Percentiles rank a stretch among this genome's conserved stretches.
phyloP scores from a whole-genome alignment of 352 stramenopile species.

The Phytopythium montanum region DNA sequence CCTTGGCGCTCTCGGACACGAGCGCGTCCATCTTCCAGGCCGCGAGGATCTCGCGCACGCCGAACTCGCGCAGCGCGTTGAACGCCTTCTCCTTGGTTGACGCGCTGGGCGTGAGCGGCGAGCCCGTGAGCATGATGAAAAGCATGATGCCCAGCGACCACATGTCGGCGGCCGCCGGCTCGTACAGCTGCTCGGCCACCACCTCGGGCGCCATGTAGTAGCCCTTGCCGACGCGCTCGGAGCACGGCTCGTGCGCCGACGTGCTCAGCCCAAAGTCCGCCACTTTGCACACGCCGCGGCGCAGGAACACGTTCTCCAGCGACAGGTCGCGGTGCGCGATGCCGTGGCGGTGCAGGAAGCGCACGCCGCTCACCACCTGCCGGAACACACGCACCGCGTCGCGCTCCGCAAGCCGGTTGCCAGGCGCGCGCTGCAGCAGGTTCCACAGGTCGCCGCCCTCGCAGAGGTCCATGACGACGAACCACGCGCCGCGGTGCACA shows the following conservation, averaged over 20 bases:
- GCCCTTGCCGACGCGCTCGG: slow-evolving; percentile 32
- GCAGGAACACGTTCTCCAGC: slow-evolving; percentile 48
- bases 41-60: slow-evolving; percentile 42
- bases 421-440: slow-evolving; percentile 18
- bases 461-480: slow-evolving; percentile 55
- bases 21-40: slow-evolving; percentile 32
- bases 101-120: slow-evolving; percentile 32
- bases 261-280: slow-evolving; percentile 56
- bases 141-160: slow-evolving; percentile 67
- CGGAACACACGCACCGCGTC: slow-evolving; percentile 22
- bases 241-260: slow-evolving; percentile 9
- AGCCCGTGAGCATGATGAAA: slow-evolving; percentile 69
- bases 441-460: slow-evolving; percentile 39
- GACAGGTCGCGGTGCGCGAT: slow-evolving; percentile 52
- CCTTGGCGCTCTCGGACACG: slow-evolving; percentile 15
- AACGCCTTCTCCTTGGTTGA: slow-evolving; percentile 30
- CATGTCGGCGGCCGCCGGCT: slow-evolving; percentile 49
- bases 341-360: slow-evolving; percentile 31
- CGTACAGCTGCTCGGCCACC: slow-evolving; percentile 25
- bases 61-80: slow-evolving; percentile 25
- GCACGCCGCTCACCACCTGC: slow-evolving; percentile 29
- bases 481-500: slow-evolving; percentile 27
- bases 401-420: slow-evolving; percentile 18
- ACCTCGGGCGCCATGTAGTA: slow-evolving; percentile 68
- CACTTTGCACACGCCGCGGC: slow-evolving; percentile 32